A percentile compares a stretch with the other conserved stretches of the same genome.
phyloP scores from a whole-genome alignment of 129 eudicot genomes.

The Arctium lappa region DNA sequence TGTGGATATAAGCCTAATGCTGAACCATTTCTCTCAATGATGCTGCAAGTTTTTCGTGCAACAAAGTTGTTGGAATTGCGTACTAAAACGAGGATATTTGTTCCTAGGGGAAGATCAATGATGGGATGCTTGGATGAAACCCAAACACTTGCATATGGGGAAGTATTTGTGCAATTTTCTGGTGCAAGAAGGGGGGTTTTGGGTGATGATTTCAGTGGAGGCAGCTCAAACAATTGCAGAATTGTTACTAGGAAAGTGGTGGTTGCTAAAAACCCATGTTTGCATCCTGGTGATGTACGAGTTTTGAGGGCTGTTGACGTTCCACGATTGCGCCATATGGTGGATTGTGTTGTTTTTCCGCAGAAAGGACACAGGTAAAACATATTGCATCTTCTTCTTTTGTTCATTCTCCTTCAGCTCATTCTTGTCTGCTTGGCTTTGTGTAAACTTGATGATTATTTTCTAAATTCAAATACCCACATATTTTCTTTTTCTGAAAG shows the following conservation, averaged over 20 bases:
- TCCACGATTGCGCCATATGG: constrained; percentile 66
- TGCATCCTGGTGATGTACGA: constrained; percentile 87
- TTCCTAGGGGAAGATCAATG: constrained; percentile 66
- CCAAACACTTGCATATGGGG: constrained; percentile 64
- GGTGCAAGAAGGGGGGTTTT: constrained; percentile 36
- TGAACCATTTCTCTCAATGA: constrained; percentile 88
- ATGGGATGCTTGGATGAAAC: constrained; percentile 94
- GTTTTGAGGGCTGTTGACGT: constrained; percentile 59
- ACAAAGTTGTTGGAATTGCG: constrained; percentile 70
- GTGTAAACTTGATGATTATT: too few species aligned
- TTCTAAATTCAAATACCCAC: neutral
- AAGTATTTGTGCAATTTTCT: constrained; percentile 80
- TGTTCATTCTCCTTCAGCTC: too few species aligned
- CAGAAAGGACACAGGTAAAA: constrained; percentile 55
- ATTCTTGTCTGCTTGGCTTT: too few species aligned
- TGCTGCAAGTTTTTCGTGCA: constrained; percentile 77
- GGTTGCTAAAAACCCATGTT: constrained; percentile 87
- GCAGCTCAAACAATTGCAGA: neutral
- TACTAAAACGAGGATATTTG: constrained; percentile 57
- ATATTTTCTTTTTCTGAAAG: too few species aligned
- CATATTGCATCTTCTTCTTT: too few species aligned
- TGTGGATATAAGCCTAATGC: constrained; percentile 78
- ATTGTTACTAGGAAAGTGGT: constrained; percentile 47
- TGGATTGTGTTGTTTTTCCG: constrained; percentile 84
- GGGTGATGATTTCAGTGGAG: constrained; percentile 13